A percentile compares a stretch with the other conserved stretches of the same genome.
These are phyloP conservation scores for Gossypium arboreum DNA, from an alignment of 345 rosid genomes.

Conservation along the genomic window DNA sequence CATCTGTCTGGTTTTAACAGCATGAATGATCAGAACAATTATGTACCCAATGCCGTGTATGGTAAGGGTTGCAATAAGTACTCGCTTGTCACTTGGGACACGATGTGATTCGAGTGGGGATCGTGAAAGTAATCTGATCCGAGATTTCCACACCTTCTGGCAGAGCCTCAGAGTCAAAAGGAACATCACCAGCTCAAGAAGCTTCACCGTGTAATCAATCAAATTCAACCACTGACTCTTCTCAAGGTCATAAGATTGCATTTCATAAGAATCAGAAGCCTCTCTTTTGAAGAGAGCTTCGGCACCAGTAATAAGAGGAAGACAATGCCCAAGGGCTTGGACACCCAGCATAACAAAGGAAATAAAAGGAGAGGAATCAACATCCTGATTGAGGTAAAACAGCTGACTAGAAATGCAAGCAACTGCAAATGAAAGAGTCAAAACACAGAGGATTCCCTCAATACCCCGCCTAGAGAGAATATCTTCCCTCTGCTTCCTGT, in stretches of 20 bases:
- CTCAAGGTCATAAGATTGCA: constrained; percentile 47
- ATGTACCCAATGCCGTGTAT: constrained; percentile 56
- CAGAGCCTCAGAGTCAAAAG: constrained; percentile 67
- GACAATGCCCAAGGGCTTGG: constrained; percentile 81
- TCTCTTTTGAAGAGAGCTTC: constrained; percentile 68
- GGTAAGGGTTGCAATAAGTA: constrained; percentile 38
- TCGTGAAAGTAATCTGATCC: constrained; percentile 46
- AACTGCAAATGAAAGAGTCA: constrained; percentile 65
- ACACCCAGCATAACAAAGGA: constrained; percentile 86
- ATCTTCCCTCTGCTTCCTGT: constrained; percentile 77
- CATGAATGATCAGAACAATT: constrained; percentile 44
- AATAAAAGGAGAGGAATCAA: constrained; percentile 47
- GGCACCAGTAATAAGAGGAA: constrained; percentile 78
- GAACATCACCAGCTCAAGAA: constrained; percentile 64
- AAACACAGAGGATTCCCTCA: constrained; percentile 72
- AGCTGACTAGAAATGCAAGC: constrained; percentile 69
- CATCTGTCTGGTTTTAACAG: constrained; percentile 32
- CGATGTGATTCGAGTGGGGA: constrained; percentile 52
- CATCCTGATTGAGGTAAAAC: constrained; percentile 42
- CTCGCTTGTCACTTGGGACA: constrained; percentile 62
- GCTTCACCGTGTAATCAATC: constrained; percentile 71
- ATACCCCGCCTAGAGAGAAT: constrained; percentile 67
- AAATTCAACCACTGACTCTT: constrained; percentile 62
- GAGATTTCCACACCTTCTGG: constrained; percentile 88
- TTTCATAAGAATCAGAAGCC: constrained; percentile 45